Conservation (phyloP, 805 yeast genomes). For the Isabelozyma heimii region DNA sequence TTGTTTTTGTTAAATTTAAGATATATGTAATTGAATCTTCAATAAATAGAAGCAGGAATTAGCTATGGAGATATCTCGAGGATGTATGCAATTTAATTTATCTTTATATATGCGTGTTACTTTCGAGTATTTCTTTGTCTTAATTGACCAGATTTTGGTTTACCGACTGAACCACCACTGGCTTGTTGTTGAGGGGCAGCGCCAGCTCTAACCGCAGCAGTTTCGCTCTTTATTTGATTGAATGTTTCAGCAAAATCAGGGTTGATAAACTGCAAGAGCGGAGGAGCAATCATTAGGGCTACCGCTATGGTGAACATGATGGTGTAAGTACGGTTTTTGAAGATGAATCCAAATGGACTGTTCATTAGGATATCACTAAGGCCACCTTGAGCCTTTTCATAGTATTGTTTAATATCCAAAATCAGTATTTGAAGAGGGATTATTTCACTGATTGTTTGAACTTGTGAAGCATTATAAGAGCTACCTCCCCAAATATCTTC, state of each 20-base stretch:
- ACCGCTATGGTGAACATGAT: slow-evolving; percentile 25
- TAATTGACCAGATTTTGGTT: not conserved
- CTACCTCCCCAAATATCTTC: slow-evolving; percentile 16
- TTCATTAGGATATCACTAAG: slow-evolving; percentile 30
- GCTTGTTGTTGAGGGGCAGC: not conserved
- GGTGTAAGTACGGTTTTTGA: slow-evolving; percentile 34
- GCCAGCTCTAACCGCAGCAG: not conserved
- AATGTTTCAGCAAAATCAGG: slow-evolving; percentile 39
- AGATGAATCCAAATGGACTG: slow-evolving; percentile 42
- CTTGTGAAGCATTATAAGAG: slow-evolving; percentile 16
- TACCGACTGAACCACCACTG: not conserved
- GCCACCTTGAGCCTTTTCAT: slow-evolving; percentile 29
- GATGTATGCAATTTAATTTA: not conserved
- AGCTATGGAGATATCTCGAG: too few species aligned
- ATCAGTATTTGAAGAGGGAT: slow-evolving; percentile 20
- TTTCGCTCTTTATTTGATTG: slow-evolving; percentile 16
- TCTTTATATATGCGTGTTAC: too few species aligned
- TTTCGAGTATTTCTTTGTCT: slow-evolving; percentile 1
- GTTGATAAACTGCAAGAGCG: slow-evolving; percentile 21
- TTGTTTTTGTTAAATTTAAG: not conserved
- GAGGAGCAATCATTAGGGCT: slow-evolving; percentile 31
- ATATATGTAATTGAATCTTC: too few species aligned
- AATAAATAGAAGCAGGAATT: too few species aligned
- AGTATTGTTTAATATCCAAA: slow-evolving; percentile 26
- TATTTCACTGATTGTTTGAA: slow-evolving; percentile 7